These are phyloP conservation scores for Diutina siamensis DNA, from an alignment of 1,139 yeast genomes.

Conservation along the genomic window DNA sequence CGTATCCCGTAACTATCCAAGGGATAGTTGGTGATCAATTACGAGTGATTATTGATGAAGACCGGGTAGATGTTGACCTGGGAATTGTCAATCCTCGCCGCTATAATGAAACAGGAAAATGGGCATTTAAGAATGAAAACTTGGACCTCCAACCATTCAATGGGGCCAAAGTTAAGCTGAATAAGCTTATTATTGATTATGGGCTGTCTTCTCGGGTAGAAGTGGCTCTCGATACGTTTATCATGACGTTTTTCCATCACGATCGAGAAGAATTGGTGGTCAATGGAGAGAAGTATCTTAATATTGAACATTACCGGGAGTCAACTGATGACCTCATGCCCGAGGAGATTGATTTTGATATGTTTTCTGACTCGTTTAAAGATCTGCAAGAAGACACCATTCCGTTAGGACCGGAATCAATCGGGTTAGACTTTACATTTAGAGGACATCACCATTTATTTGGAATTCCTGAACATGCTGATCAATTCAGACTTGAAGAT, in stretches of 20 bases:
- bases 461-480: slow-evolving; percentile 96
- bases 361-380: slow-evolving; percentile 48
- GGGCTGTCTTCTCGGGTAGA: slow-evolving; percentile 31
- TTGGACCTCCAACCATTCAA: slow-evolving; percentile 1
- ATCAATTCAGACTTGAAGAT: slow-evolving; percentile 58
- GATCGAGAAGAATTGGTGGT: slow-evolving; percentile 34
- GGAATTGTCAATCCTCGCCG: slow-evolving; percentile 28
- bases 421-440: slow-evolving; percentile 69
- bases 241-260: slow-evolving; percentile 16
- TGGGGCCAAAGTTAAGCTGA: slow-evolving; percentile 11
- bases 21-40: slow-evolving; percentile 43
- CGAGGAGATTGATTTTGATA: slow-evolving; percentile 41
- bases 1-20: slow-evolving; percentile 41
- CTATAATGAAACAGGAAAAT: slow-evolving; percentile 46
- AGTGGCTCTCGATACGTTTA: slow-evolving; percentile 39
- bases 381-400: slow-evolving; percentile 50
- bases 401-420: slow-evolving; percentile 84
- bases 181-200: slow-evolving; percentile 21
- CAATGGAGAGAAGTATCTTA: slow-evolving; percentile 60
- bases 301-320: slow-evolving; percentile 66
- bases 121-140: slow-evolving; percentile 35
- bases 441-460: slow-evolving; percentile 51
- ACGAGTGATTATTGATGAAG: slow-evolving; percentile 58
- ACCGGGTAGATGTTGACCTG: slow-evolving; percentile 20
- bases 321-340: slow-evolving; percentile 27